Conservation (phyloP, 768 basidiomycete genomes). For the Xerocomellus amylosporus region DNA sequence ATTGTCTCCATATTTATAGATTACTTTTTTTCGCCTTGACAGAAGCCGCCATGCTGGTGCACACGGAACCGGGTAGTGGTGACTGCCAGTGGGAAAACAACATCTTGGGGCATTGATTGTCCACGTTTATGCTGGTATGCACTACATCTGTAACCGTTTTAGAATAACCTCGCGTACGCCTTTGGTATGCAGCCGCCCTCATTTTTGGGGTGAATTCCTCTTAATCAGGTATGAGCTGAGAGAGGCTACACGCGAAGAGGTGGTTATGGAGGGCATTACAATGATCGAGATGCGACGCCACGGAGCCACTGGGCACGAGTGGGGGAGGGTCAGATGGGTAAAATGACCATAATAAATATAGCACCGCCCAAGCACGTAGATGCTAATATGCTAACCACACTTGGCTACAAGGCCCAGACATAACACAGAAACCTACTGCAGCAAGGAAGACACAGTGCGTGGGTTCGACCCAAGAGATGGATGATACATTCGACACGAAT, state of each 20-base stretch:
- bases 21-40: conserved; percentile 60
- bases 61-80: conserved; percentile 34
- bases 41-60: conserved; percentile 51
- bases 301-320: too few species aligned
- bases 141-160: background rate
- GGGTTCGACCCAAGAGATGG: conserved; percentile 47
- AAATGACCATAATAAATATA: conserved; percentile 18
- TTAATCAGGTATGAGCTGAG: conserved; percentile 52
- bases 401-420: too few species aligned
- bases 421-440: conserved; percentile 50
- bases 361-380: conserved; percentile 39
- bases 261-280: conserved; percentile 35
- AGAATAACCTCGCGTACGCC: background rate
- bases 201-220: conserved; percentile 59
- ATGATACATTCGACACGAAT: conserved; percentile 37
- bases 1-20: too few species aligned
- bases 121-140: conserved; percentile 50
- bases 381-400: conserved; percentile 42
- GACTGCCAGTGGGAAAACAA: conserved; percentile 8
- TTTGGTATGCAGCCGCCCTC: conserved; percentile 35
- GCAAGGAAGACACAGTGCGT: conserved; percentile 49
- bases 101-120: conserved; percentile 47
- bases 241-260: conserved; percentile 49
- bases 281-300: too few species aligned
- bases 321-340: conserved; percentile 2